Conservation (phyloP, 2,329 filamentous ascomycete species). For the Arthrocladium fulminans region DNA sequence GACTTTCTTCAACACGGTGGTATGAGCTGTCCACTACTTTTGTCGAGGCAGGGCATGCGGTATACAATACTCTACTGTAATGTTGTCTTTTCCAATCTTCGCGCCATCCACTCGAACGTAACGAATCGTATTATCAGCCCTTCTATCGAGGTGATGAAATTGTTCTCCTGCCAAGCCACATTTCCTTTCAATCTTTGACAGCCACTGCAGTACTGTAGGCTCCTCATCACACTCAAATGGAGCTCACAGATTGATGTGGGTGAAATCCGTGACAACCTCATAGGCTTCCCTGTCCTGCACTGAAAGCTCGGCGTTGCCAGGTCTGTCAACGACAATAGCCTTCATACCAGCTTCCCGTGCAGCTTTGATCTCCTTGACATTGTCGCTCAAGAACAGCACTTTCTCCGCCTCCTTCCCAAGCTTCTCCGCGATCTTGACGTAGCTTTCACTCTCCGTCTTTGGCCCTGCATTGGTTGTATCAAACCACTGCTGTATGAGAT, state of each 20-base stretch:
- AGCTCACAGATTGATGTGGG: slow-evolving; percentile 15
- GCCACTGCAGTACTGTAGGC: background rate
- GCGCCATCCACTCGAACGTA: background rate
- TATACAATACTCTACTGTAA: too few species aligned
- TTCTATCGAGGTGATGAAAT: too few species aligned
- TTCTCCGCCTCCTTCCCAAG: slow-evolving; percentile 8
- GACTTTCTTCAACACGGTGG: too few species aligned
- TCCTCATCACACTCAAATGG: slow-evolving; percentile 3
- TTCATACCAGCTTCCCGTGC: slow-evolving; percentile 14
- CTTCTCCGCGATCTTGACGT: slow-evolving; percentile 14
- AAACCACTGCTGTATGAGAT: slow-evolving; percentile 14
- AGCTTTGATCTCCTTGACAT: slow-evolving; percentile 16
- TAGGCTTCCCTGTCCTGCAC: slow-evolving; percentile 10
- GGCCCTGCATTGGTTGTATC: slow-evolving; percentile 20
- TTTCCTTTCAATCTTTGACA: background rate
- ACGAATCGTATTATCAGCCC: background rate
- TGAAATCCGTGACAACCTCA: slow-evolving; percentile 15
- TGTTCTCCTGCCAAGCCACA: too few species aligned
- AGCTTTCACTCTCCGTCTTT: slow-evolving; percentile 14
- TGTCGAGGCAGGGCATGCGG: too few species aligned
- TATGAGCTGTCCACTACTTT: too few species aligned
- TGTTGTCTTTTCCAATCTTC: too few species aligned
- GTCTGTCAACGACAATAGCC: slow-evolving; percentile 15
- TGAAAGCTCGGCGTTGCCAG: slow-evolving; percentile 15
- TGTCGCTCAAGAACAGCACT: slow-evolving; percentile 20